Base-by-base conservation (phyloP, 768 basidiomycete species). In the Dioszegia hungarica region DNA sequence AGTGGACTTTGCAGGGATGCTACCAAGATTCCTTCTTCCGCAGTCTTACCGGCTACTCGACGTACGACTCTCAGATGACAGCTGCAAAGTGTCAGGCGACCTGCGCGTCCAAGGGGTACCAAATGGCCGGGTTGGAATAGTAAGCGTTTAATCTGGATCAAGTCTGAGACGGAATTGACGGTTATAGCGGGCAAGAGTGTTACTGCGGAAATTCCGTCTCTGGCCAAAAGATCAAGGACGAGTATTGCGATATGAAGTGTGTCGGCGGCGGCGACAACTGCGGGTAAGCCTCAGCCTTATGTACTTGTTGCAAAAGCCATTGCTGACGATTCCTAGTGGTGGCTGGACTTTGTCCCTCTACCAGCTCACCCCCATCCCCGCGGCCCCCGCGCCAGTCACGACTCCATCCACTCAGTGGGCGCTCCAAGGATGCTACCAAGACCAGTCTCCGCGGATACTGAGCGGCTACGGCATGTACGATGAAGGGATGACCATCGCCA, bases 71-170 rank as follows among this genome's bases (percentile, higher is more conserved):
- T 9, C 29, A 14, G 1, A 63, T 64, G 61, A 66, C 67, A 1
- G 56, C 50, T 3, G 57, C 61, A 28, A 46, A n/a, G 34, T 71
- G 69, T 59, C 56, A 63, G 6, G 19, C 54, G 5, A 45, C 31
- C 6, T 71, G 69, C 51, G 46, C 44, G 10, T n/a, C 54, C 14
- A 43, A 46, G 12, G 64, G 69, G 3, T 71, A 59, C 50, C 44
- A 40, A 3, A 47, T 47, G 17, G 66, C 66, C 28, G 69, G 66
- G 6, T 28, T 62, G 22, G 59, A 67, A 34, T 52, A 60, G 69
- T 71, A 49, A 61, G 69, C 66, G 31, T 2, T 14, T 33, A 27
- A n/a, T n/a, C n/a, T n/a, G n/a, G n/a, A n/a, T n/a, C n/a, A n/a
- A n/a, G n/a, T n/a, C n/a, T n/a, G n/a, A n/a, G n/a, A n/a, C n/a